These are phyloP conservation scores for Lagenaria siceraria DNA, from an alignment of 306 rosid genomes.

Conservation along the genomic window DNA sequence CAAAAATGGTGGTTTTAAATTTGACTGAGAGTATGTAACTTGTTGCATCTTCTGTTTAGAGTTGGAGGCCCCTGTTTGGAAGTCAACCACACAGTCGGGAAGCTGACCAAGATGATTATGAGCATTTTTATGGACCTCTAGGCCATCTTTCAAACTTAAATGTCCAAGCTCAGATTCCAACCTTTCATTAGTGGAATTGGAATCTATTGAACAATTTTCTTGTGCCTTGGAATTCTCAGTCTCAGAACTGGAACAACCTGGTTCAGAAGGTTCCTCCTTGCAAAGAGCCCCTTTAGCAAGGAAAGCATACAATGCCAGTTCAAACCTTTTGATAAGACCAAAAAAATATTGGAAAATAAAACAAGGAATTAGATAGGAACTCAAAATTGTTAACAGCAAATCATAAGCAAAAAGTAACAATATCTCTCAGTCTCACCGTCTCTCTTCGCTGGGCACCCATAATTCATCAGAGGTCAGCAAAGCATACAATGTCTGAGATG, in stretches of 20 bases:
- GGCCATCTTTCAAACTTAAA: slow-evolving; percentile 40
- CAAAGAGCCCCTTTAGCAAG: slow-evolving; percentile 54
- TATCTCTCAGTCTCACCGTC: slow-evolving; percentile 54
- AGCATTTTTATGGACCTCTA: slow-evolving; percentile 32
- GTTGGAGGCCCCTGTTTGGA: slow-evolving; percentile 33
- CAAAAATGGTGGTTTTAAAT: slow-evolving; percentile 43
- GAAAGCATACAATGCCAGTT: slow-evolving; percentile 63
- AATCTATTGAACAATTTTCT: slow-evolving; percentile 37
- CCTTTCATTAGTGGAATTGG: slow-evolving; percentile 30
- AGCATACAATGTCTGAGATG: slow-evolving; percentile 76
- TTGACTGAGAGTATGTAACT: slow-evolving; percentile 34
- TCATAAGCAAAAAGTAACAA: slow-evolving; percentile 5
- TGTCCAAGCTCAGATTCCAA: slow-evolving; percentile 53
- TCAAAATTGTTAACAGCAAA: slow-evolving; percentile 22
- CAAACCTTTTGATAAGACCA: slow-evolving; percentile 41
- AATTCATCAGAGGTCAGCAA: slow-evolving; percentile 73
- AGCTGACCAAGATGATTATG: slow-evolving; percentile 52
- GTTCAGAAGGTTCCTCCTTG: slow-evolving; percentile 59
- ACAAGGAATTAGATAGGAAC: slow-evolving; percentile 10
- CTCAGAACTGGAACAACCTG: slow-evolving; percentile 54
- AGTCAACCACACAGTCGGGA: slow-evolving; percentile 43
- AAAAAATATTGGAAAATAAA: slow-evolving; percentile 11
- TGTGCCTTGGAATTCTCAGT: slow-evolving; percentile 35
- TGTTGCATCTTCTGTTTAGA: slow-evolving; percentile 45
- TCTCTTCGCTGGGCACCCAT: slow-evolving; percentile 88